Evolutionary conservation across 2,329 filamentous ascomycete genomes (phyloP), one percentile per base, ranked within the genome.

Genomic region (Colletotrichum tofieldiae): DNA sequence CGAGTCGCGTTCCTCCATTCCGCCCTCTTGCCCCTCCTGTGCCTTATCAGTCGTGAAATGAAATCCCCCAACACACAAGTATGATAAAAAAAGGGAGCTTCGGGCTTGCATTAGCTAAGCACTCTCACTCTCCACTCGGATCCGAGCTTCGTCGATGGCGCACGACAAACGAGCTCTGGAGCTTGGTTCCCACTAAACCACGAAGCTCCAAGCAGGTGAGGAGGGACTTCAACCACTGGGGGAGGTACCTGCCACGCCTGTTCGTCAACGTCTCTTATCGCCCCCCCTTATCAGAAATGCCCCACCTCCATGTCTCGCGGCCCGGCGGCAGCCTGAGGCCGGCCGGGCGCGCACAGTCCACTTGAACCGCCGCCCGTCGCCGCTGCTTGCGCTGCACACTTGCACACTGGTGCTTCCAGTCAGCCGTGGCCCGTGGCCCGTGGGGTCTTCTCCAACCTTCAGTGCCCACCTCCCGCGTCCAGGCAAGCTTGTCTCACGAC

Each of bases 401-500:
- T 35, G 51, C 54, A 7, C 47, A 51, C n/a, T 51, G 23, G 14
- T 14, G 51, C 51, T 55, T n/a, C 5, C 51, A 51, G 39, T 67
- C 56, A 60, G 49, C 52, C 14, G 32, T 58, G 23, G 62, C 51
- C 52, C 14, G 32, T 58, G 23, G 62, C 51, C 35, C 56, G 56
- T 55, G 68, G 55, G 51, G 56, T 29, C 61, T 52, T 29, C 61
- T 52, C 45, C 45, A 62, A 35, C 52, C 35, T 41, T 37, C 39
- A 52, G 67, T 71, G 63, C 55, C 65, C 68, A 68, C 64, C 68
- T 51, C 41, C 16, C 43, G 59, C 54, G 51, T 43, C 66, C 35
- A 61, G 32, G 49, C 32, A 51, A 58, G 64, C 43, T 65, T 60
- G 69, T 69, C 60, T 39, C 59, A 70, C 69, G 70, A 72, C 65